These are phyloP conservation scores for Waitea zeae DNA, from an alignment of 1,284 basidiomycete species.

Conservation along the genomic window DNA sequence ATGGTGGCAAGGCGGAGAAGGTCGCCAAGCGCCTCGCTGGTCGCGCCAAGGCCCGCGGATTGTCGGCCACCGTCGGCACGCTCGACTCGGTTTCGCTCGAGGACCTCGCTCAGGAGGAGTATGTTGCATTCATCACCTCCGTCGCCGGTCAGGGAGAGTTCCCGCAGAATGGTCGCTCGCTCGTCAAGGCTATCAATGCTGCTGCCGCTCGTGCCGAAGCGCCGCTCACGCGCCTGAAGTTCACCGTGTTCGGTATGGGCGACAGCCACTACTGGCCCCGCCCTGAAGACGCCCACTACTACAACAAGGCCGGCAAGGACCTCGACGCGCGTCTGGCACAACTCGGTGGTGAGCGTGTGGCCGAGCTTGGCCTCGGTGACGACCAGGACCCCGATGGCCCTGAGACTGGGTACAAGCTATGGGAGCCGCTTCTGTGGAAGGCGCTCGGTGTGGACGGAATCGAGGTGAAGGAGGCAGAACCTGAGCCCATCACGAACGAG, in stretches of 20 bases:
- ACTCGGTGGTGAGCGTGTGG: constrained; percentile 62
- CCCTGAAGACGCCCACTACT: constrained; percentile 90
- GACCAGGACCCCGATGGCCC: constrained; percentile 96
- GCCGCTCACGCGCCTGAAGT: constrained; percentile 47
- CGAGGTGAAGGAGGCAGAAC: constrained; percentile 84
- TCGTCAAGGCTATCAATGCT: constrained; percentile 76
- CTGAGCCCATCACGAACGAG: constrained; percentile 96
- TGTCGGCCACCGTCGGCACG: constrained; percentile 56
- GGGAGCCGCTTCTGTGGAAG: constrained; percentile 93
- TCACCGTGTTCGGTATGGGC: constrained; percentile 87
- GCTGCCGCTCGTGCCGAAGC: constrained; percentile 38
- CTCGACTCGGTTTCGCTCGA: constrained; percentile 71
- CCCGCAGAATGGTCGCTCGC: constrained; percentile 87
- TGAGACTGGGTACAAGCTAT: constrained; percentile 90
- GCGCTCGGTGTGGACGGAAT: constrained; percentile 83
- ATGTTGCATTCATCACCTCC: constrained; percentile 82
- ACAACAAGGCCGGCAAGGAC: constrained; percentile 95
- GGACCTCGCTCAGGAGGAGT: constrained; percentile 57
- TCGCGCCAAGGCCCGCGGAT: constrained; percentile 74
- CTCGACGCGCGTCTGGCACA: constrained; percentile 64
- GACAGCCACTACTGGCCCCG: constrained; percentile 99
- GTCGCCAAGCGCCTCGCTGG: constrained; percentile 78
- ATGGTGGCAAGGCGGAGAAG: constrained; percentile 93
- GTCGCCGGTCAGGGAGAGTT: constrained; percentile 99
- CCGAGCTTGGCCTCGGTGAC: constrained; percentile 75